A percentile compares a stretch with the other conserved stretches of the same genome.
phyloP scores from a whole-genome alignment of 139 green algal genomes.

The Micromonas pusilla region DNA sequence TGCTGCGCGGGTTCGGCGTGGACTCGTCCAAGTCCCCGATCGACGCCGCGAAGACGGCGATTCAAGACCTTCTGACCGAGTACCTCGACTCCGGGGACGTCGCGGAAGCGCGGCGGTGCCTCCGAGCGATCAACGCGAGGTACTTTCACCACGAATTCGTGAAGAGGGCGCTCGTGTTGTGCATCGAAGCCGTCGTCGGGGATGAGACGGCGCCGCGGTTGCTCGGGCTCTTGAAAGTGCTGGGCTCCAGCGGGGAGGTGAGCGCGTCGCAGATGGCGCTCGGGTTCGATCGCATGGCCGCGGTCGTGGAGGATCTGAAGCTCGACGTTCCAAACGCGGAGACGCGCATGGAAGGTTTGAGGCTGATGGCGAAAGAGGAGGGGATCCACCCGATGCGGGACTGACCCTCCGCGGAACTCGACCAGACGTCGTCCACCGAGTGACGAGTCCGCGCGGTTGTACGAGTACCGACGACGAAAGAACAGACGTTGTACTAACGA shows the following conservation, averaged over 20 bases:
- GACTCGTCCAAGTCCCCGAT: slow-evolving; percentile 23
- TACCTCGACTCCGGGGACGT: slow-evolving; percentile 68
- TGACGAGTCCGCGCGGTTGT: background rate
- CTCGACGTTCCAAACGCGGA: slow-evolving; percentile 43
- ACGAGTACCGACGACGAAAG: no score
- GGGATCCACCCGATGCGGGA: background rate
- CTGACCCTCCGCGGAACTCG: background rate
- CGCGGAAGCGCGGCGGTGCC: slow-evolving; percentile 36
- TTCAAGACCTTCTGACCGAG: slow-evolving; percentile 65
- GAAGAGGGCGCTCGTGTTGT: slow-evolving; percentile 54
- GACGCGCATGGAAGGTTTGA: slow-evolving; percentile 1
- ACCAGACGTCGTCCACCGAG: background rate
- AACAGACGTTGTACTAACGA: no score
- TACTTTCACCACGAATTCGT: slow-evolving; percentile 85
- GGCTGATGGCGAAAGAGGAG: background rate
- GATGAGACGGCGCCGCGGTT: slow-evolving; percentile 12
- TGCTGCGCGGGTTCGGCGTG: slow-evolving; percentile 73
- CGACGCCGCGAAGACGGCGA: slow-evolving; percentile 47
- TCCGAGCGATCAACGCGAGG: slow-evolving; percentile 67
- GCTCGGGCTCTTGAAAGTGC: slow-evolving; percentile 17
- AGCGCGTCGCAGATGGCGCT: slow-evolving; percentile 35
- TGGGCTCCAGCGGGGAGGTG: slow-evolving; percentile 3
- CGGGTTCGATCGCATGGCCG: slow-evolving; percentile 37
- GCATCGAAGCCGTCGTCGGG: background rate
- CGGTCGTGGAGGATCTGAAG: slow-evolving; percentile 32